A percentile compares a stretch with the other conserved stretches of the same genome.
Evolutionary conservation across 441 rosid genomes (phyloP).

Genomic region (Euphorbia celastroides): DNA sequence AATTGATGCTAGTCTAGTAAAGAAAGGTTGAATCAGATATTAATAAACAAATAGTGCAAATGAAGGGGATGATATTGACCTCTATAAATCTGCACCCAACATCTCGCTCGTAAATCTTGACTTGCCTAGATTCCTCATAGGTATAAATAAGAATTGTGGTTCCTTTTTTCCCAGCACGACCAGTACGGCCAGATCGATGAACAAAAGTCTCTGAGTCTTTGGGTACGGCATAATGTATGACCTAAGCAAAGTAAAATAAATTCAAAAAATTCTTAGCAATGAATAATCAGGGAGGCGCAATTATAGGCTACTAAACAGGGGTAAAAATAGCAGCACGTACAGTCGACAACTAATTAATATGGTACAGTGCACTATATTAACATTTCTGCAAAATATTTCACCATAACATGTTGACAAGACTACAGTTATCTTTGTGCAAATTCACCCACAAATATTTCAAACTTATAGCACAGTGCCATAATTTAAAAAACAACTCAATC

Average conservation of each 20-base stretch:
- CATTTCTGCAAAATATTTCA: neutral
- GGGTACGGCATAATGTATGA: slow-evolving; percentile 93
- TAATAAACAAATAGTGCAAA: neutral
- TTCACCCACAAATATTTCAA: neutral
- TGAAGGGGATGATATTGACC: slow-evolving; percentile 33
- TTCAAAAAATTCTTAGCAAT: neutral
- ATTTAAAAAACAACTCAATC: neutral
- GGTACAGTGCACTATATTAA: neutral
- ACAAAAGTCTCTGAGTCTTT: slow-evolving; percentile 89
- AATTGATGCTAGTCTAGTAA: neutral
- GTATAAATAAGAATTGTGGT: slow-evolving; percentile 74
- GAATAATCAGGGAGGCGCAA: neutral
- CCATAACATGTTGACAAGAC: neutral
- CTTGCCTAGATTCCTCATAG: slow-evolving; percentile 58
- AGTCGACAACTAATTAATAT: neutral
- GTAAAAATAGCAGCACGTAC: neutral
- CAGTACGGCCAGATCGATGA: slow-evolving; percentile 99
- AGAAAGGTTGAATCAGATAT: neutral
- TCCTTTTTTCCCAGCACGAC: slow-evolving; percentile 99
- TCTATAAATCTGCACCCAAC: slow-evolving; percentile 78
- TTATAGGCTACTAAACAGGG: neutral
- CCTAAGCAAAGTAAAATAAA: slow-evolving; percentile 30
- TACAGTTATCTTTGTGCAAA: neutral
- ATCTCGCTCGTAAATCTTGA: slow-evolving; percentile 70
- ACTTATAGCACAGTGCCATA: neutral